Evolutionary conservation across 148 eudicot species (phyloP).

Genomic region (Camellia granthamiana): DNA sequence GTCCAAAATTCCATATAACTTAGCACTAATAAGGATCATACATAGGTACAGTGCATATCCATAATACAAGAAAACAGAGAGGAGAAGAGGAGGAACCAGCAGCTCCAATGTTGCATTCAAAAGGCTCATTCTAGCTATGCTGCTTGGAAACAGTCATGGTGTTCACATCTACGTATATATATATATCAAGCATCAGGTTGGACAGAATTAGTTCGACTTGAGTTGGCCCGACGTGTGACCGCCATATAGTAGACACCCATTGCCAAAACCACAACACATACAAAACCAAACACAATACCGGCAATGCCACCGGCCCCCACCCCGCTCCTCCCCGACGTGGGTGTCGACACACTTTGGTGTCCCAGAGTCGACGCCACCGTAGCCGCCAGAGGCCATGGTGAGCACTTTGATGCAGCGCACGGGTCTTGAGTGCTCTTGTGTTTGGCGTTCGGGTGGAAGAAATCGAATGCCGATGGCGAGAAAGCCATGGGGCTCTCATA

Average conservation of each 20-base stretch:
- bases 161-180: not conserved
- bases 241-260: conserved; percentile 50
- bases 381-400: conserved; percentile 54
- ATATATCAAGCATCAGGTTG: conserved; percentile 30
- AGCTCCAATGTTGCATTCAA: not conserved
- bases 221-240: conserved; percentile 37
- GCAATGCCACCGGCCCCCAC: conserved; percentile 13
- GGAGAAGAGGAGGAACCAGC: not conserved
- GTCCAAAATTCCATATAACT: not conserved
- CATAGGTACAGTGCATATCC: not conserved
- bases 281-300: conserved; percentile 20
- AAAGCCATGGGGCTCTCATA: conserved; percentile 43
- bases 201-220: conserved; percentile 27
- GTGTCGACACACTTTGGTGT: conserved; percentile 25
- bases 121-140: not conserved
- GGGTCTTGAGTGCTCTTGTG: conserved; percentile 21
- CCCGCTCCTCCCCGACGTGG: not conserved
- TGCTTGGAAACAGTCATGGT: not conserved
- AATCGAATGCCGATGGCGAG: conserved; percentile 65
- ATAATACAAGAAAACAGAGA: not conserved
- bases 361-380: conserved; percentile 45
- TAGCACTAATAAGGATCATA: not conserved
- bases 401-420: conserved; percentile 34
- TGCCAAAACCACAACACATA: conserved; percentile 33
- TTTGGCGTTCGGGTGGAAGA: conserved; percentile 56